Base-by-base conservation (phyloP, 2,329 filamentous ascomycete genomes). In the Fusarium torreyae region DNA sequence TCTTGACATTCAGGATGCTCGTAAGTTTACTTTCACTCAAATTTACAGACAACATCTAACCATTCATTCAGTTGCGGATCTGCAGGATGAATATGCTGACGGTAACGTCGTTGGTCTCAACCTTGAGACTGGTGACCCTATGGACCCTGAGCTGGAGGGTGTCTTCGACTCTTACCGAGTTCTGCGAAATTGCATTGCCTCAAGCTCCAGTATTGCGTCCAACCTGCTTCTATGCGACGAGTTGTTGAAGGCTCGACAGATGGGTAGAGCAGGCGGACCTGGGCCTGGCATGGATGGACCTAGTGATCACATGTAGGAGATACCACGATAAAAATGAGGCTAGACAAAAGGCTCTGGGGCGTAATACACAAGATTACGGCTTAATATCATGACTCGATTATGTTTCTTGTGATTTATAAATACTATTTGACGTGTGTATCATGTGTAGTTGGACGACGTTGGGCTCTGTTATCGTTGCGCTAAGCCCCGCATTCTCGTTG, bases 151-250 rank as follows among this genome's bases (percentile, higher is more conserved):
- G 65, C 89, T 97, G 71, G 92, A 93, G 78, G 96, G 96, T 74
- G 92, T 99, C 10, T 99, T 93, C 79, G 96, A 99, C 80, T 98
- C 94, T 15, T 99, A 97, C 89, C 89, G 96, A 61, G 96, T 99
- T 36, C 82, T 99, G 75, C 89, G 96, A 73, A 98, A 98, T 84
- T 94, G 91, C 79, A 90, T 99, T 68, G 94, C 96, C 5, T 98
- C 94, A 34, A 96, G 94, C 80, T 92, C 95, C 26, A 94, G 96
- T 68, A 99, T 99, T 77, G 95, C 96, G 7, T 95, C 93, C 11
- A 99, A 99, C 83, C 85, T 99, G 70, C 85, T 99, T 71, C 87
- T 99, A 50, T 99, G 96, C 77, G 96, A 99, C 77, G 96, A 99
- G 86, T 87, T 99, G 85, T 86, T 99, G 75, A 99, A 99, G 87